Conservation (phyloP, 2,329 filamentous ascomycete species). For the Piedraia hortae region DNA sequence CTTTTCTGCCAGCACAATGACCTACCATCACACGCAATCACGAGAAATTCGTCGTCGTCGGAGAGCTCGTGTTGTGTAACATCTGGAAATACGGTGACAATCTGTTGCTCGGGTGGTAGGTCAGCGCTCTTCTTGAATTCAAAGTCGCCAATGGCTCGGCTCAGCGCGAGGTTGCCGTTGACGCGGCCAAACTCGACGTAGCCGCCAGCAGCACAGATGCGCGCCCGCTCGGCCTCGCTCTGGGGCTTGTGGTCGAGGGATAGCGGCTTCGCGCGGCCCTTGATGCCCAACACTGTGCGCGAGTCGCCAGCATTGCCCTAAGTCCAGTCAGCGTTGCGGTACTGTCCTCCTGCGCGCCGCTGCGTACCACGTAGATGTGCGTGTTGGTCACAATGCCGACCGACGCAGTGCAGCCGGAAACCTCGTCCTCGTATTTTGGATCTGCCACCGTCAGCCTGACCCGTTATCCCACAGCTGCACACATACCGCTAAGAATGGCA, state of each 20-base stretch:
- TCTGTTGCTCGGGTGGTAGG: slow-evolving; percentile 90
- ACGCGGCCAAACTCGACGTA: slow-evolving; percentile 97
- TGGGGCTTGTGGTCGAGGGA: slow-evolving; percentile 99
- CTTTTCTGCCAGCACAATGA: slow-evolving; percentile 3
- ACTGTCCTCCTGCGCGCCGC: neutral
- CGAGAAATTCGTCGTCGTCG: slow-evolving; percentile 84
- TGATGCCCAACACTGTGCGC: slow-evolving; percentile 78
- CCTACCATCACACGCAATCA: slow-evolving; percentile 77
- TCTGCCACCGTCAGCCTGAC: slow-evolving; percentile 28
- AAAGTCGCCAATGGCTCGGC: slow-evolving; percentile 92
- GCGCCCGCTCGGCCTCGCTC: slow-evolving; percentile 89
- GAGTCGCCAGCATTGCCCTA: slow-evolving; percentile 96
- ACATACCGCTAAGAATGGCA: slow-evolving; percentile 76
- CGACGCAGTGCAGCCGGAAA: slow-evolving; percentile 89
- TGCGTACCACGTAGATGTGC: slow-evolving; percentile 82
- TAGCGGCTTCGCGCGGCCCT: slow-evolving; percentile 84
- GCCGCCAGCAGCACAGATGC: slow-evolving; percentile 82
- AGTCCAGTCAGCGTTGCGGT: slow-evolving; percentile 3
- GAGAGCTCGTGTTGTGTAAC: slow-evolving; percentile 73
- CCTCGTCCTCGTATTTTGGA: slow-evolving; percentile 88
- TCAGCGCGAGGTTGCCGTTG: slow-evolving; percentile 90
- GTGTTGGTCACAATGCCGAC: slow-evolving; percentile 68
- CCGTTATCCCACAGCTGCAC: neutral
- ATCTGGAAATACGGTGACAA: slow-evolving; percentile 89
- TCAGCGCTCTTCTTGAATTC: slow-evolving; percentile 99